Evolutionary conservation across 345 rosid genomes (phyloP), one percentile per base, ranked within the genome.

Genomic region (Turritis glabra): DNA sequence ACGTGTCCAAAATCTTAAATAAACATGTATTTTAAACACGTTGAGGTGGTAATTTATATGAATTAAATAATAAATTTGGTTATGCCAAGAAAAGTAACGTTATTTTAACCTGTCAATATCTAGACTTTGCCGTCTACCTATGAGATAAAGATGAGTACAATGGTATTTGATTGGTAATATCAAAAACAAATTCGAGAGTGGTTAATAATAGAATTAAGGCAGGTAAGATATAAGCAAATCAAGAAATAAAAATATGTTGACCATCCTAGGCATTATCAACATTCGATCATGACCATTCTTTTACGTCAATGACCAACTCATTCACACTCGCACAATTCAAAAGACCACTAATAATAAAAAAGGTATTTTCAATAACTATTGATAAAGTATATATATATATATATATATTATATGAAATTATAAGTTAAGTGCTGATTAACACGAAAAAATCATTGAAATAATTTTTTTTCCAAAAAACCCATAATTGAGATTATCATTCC

Each of bases 201-300:
- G 80, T 69, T 35, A 69, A 63, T 69, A 54, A 69, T 69, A 76
- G 26, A 43, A 76, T 8, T 53, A 63, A 54, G 80, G 80, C 75
- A 76, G 80, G 75, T 69, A 69, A 62, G 75, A 76, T 76, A 46
- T 46, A 54, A 76, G 41, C 66, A 69, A 69, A 76, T 69, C 71
- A 33, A 26, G 2, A 22, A 30, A 40, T 3, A 53, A 13, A 61
- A 8, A 41, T 41, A 32, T 29, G 17, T 27, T 76, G 70, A 76
- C 79, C 57, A 61, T 61, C 56, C n/a, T 30, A 67, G 8, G 22
- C 67, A 67, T 67, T 67, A 58, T 67, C 56, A 69, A 44, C 65
- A 21, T 63, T 63, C 48, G 66, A 76, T 54, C 33, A 55, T 76
- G 71, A 55, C 59, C 60, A 54, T 44, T 54, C 71, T 41, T 69